phyloP scores from a whole-genome alignment of 352 stramenopile genomes.

The Globisporangium cystogenes region DNA sequence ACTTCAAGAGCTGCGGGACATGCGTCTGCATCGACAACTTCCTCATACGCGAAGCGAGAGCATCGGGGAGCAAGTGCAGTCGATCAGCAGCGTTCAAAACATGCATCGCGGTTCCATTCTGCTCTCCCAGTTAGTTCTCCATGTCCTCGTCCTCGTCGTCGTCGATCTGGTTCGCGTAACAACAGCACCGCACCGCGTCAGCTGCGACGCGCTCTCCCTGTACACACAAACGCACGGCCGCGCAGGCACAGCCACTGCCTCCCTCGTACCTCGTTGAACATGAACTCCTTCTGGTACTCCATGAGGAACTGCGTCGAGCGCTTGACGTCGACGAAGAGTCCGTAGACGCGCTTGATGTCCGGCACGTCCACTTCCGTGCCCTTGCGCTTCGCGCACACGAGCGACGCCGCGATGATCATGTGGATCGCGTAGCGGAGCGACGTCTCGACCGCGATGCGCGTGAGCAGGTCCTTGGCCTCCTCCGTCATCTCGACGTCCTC shows the following conservation, averaged over 20 bases:
- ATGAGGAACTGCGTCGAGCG: constrained; percentile 98
- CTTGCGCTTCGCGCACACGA: constrained; percentile 94
- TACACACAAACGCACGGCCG: neutral
- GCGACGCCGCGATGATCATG: constrained; percentile 98
- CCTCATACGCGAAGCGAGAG: neutral
- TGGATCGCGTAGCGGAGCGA: constrained; percentile 99
- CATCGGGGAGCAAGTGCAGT: neutral
- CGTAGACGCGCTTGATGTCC: constrained; percentile 95
- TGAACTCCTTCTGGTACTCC: constrained; percentile 99
- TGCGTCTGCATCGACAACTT: neutral
- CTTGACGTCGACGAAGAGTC: constrained; percentile 98
- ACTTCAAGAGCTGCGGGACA: neutral
- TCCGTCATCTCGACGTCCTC: constrained; percentile 98
- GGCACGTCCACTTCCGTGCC: constrained; percentile 84
- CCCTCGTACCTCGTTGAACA: constrained; percentile 94
- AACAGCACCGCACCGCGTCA: neutral
- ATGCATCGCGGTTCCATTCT: neutral
- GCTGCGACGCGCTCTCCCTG: neutral
- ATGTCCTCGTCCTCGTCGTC: constrained; percentile 41
- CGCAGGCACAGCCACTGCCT: too few relatives aligned
- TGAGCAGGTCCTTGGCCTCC: constrained; percentile 96
- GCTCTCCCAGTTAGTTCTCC: constrained; percentile 17
- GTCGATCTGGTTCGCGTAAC: constrained; percentile 16
- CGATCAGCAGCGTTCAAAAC: neutral
- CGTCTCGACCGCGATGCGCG: constrained; percentile 97